Conservation (phyloP, 2,329 filamentous ascomycete genomes). For the Fusarium kyushuense region DNA sequence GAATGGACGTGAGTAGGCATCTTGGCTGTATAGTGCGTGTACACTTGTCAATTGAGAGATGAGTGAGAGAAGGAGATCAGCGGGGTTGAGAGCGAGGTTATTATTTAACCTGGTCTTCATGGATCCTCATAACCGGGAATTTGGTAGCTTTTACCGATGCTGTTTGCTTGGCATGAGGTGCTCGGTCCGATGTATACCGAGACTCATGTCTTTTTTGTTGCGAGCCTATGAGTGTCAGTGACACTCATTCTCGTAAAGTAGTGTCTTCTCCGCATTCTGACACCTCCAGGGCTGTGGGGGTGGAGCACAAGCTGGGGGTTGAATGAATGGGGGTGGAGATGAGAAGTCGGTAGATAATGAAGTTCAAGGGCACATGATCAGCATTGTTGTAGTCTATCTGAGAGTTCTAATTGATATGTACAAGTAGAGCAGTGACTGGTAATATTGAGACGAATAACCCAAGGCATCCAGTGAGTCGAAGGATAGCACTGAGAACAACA, state of each 20-base stretch:
- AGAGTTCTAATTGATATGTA: too few species aligned
- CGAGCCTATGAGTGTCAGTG: constrained; percentile 7
- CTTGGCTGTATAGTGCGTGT: constrained; percentile 1
- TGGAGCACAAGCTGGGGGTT: constrained; percentile 27
- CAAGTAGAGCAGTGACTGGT: too few species aligned
- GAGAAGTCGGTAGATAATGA: too few species aligned
- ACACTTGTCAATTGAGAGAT: background rate
- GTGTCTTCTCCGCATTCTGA: constrained; percentile 34
- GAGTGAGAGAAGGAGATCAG: background rate
- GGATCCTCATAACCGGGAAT: background rate
- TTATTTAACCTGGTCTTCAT: constrained; percentile 6
- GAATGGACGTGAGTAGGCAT: constrained; percentile 56
- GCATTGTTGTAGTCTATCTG: too few species aligned
- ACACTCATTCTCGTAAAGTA: background rate
- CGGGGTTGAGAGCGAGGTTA: constrained; percentile 10
- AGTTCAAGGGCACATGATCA: too few species aligned
- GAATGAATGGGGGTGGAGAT: constrained; percentile 35
- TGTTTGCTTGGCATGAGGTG: constrained; percentile 1
- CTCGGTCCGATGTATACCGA: constrained; percentile 42
- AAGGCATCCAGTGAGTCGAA: background rate
- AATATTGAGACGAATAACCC: background rate
- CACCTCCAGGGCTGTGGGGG: constrained; percentile 43
- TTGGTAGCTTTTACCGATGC: constrained; percentile 2
- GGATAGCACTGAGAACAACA: too few species aligned
- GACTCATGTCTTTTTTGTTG: background rate